phyloP scores from a whole-genome alignment of 1,284 basidiomycete genomes.

The Ceratobasidium sp. region DNA sequence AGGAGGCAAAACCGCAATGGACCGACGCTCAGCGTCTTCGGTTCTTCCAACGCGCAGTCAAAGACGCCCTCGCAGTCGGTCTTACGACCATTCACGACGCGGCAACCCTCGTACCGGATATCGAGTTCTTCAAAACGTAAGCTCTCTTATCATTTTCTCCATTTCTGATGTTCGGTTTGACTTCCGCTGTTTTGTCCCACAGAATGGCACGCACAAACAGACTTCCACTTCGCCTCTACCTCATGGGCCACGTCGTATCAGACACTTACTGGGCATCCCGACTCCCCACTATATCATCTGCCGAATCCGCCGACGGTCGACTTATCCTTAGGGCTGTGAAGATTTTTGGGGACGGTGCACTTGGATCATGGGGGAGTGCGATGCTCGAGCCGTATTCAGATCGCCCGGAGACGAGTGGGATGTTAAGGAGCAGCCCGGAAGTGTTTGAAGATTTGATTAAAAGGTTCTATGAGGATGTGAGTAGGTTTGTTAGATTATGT shows the following conservation, averaged over 20 bases:
- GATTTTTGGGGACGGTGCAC: conserved; percentile 85
- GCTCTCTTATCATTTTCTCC: conserved; percentile 34
- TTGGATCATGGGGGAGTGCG: conserved; percentile 93
- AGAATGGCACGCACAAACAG: conserved; percentile 32
- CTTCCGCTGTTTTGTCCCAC: background rate
- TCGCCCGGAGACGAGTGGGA: conserved; percentile 75
- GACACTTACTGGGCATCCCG: conserved; percentile 75
- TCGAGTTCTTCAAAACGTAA: conserved; percentile 78
- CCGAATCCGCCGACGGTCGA: conserved; percentile 70
- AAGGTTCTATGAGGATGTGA: conserved; percentile 76
- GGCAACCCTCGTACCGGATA: conserved; percentile 64
- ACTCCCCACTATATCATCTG: conserved; percentile 56
- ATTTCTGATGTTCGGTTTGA: background rate
- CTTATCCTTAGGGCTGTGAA: conserved; percentile 85
- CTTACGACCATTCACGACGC: conserved; percentile 90
- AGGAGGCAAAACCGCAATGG: conserved; percentile 68
- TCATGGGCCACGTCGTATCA: conserved; percentile 75
- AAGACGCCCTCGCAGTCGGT: conserved; percentile 78
- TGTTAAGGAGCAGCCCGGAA: conserved; percentile 72
- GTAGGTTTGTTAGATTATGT: too few relatives aligned
- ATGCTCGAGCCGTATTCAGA: conserved; percentile 88
- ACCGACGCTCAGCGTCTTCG: conserved; percentile 69
- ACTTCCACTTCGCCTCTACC: conserved; percentile 72
- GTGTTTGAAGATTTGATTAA: conserved; percentile 68
- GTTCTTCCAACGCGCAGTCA: conserved; percentile 74